Conservation (phyloP, 805 yeast species). For the Cyberlindnera samutprakarnensis region DNA sequence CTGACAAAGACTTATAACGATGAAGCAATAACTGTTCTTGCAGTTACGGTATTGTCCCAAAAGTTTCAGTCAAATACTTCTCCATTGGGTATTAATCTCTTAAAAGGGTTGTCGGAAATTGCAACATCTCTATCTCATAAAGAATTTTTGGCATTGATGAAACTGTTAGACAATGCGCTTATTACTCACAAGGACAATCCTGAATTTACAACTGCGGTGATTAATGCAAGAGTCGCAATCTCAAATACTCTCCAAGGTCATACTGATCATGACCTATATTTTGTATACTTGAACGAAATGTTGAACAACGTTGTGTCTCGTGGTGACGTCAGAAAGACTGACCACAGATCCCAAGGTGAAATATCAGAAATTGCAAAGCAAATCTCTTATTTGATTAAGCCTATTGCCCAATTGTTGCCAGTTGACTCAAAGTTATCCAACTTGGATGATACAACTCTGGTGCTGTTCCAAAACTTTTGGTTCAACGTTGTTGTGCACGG, state of each 20-base stretch:
- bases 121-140: slow-evolving; percentile 54
- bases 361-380: slow-evolving; percentile 64
- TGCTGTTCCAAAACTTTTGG: slow-evolving; percentile 84
- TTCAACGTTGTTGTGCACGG: slow-evolving; percentile 92
- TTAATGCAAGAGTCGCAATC: slow-evolving; percentile 42
- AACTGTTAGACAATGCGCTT: slow-evolving; percentile 46
- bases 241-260: slow-evolving; percentile 24
- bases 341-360: slow-evolving; percentile 71
- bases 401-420: slow-evolving; percentile 73
- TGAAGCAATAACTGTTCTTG: slow-evolving; percentile 64
- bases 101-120: slow-evolving; percentile 56
- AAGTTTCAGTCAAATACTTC: slow-evolving; percentile 47
- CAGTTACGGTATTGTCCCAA: slow-evolving; percentile 77
- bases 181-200: slow-evolving; percentile 36
- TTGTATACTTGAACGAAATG: slow-evolving; percentile 55
- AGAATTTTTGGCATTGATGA: slow-evolving; percentile 59
- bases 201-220: slow-evolving; percentile 32
- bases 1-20: slow-evolving; percentile 63
- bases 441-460: slow-evolving; percentile 40
- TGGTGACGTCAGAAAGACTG: slow-evolving; percentile 72
- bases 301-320: slow-evolving; percentile 59
- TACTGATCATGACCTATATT: slow-evolving; percentile 38
- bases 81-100: slow-evolving; percentile 45
- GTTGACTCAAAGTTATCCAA: slow-evolving; percentile 34
- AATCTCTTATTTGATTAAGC: slow-evolving; percentile 56